phyloP scores from a whole-genome alignment of 2,329 filamentous ascomycete genomes.

The Alternaria metachromatica region DNA sequence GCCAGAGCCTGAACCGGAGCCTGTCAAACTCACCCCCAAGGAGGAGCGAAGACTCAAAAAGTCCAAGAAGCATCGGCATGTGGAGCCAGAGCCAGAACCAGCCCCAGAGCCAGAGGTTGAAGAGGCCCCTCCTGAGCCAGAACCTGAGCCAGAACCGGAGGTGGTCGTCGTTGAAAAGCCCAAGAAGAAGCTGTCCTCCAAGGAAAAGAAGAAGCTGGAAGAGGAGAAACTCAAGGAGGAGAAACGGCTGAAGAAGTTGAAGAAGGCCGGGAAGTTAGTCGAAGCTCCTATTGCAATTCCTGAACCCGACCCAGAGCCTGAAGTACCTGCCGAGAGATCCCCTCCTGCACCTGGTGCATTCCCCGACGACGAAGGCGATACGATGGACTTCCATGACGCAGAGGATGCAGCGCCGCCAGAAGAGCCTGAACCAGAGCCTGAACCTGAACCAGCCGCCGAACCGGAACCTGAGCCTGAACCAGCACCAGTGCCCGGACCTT shows the following conservation, averaged over 20 bases:
- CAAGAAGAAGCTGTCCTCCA: conserved; percentile 40
- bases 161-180: conserved; percentile 38
- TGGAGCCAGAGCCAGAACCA: conserved; percentile 23
- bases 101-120: conserved; percentile 34
- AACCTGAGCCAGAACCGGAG: conserved; percentile 35
- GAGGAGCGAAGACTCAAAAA: conserved; percentile 12
- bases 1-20: conserved; percentile 21
- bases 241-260: conserved; percentile 39
- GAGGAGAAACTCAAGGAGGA: conserved; percentile 8
- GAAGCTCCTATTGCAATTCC: conserved; percentile 33
- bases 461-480: conserved; percentile 30
- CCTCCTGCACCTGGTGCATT: conserved; percentile 57
- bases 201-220: conserved; percentile 17
- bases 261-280: conserved; percentile 36
- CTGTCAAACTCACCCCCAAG: conserved; percentile 10
- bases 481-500: conserved; percentile 28
- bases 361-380: conserved; percentile 52
- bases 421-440: conserved; percentile 40
- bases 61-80: conserved; percentile 20
- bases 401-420: conserved; percentile 2
- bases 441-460: conserved; percentile 4
- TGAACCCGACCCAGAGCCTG: conserved; percentile 43
- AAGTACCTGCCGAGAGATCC: conserved; percentile 37
- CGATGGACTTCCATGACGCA: conserved; percentile 36
- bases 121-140: conserved; percentile 23